Conservation (phyloP, 768 basidiomycete genomes). For the Suillus tomentosus region DNA sequence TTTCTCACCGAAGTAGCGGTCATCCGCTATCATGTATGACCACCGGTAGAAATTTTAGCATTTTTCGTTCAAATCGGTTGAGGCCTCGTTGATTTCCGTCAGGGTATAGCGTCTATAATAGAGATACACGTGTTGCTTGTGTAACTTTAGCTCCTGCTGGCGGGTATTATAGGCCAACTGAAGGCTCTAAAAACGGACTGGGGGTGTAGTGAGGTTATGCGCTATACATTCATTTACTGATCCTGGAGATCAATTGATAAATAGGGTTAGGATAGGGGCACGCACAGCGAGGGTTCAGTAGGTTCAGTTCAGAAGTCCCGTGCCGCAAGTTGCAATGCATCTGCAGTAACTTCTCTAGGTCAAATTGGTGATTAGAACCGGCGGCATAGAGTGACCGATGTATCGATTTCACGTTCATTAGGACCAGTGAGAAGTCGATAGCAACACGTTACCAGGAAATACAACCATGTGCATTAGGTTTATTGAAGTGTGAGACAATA, state of each 20-base stretch:
- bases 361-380: background rate
- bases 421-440: background rate
- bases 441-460: background rate
- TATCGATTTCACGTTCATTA: background rate
- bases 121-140: background rate
- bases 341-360: background rate
- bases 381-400: background rate
- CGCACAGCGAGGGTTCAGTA: background rate
- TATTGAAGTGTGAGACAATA: background rate
- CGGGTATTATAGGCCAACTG: background rate
- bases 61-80: background rate
- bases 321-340: background rate
- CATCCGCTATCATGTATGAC: background rate
- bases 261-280: background rate
- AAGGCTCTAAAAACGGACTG: background rate
- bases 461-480: background rate
- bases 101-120: background rate
- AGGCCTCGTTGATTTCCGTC: background rate
- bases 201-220: background rate
- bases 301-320: background rate
- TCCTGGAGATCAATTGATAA: background rate
- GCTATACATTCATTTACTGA: background rate
- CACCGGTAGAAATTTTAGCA: background rate
- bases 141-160: background rate
- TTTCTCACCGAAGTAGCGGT: background rate